Conservation (phyloP, 164 flowering plant species). For the Macadamia integrifolia region DNA sequence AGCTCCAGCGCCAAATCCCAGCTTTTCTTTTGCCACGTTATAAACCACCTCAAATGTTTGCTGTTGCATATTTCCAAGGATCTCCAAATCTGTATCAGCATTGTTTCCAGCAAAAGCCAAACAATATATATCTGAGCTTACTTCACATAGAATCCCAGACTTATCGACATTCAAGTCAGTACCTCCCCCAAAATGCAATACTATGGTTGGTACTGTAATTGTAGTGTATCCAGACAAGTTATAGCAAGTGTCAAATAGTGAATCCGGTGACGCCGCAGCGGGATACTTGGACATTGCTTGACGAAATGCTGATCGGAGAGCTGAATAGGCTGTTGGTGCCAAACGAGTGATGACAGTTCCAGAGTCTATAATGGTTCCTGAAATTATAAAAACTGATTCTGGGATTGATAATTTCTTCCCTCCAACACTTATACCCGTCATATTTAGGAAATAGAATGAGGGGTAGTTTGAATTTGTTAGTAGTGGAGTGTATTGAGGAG, state of each 20-base stretch:
- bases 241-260: constrained; percentile 18
- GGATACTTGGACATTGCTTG: constrained; percentile 20
- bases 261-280: not conserved
- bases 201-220: constrained; percentile 25
- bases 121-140: constrained; percentile 25
- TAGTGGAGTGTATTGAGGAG: constrained; percentile 9
- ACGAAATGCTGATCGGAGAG: constrained; percentile 24
- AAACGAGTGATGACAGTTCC: constrained; percentile 44
- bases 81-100: constrained; percentile 13
- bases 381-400: not conserved
- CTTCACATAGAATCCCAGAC: not conserved
- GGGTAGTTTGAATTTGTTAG: not conserved
- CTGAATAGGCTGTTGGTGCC: constrained; percentile 29
- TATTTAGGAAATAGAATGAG: constrained; percentile 17
- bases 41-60: constrained; percentile 34
- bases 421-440: constrained; percentile 14
- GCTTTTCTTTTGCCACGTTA: constrained; percentile 28
- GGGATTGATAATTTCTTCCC: not conserved
- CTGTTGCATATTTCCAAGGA: constrained; percentile 46
- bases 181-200: constrained; percentile 26
- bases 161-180: not conserved
- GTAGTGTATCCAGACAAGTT: constrained; percentile 2
- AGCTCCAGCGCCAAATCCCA: constrained; percentile 32
- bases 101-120: constrained; percentile 34
- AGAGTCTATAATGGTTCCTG: constrained; percentile 36